Percentiles rank a stretch among this genome's conserved stretches.
phyloP scores from a whole-genome alignment of 352 stramenopile genomes.

The Phytophthora multivora region DNA sequence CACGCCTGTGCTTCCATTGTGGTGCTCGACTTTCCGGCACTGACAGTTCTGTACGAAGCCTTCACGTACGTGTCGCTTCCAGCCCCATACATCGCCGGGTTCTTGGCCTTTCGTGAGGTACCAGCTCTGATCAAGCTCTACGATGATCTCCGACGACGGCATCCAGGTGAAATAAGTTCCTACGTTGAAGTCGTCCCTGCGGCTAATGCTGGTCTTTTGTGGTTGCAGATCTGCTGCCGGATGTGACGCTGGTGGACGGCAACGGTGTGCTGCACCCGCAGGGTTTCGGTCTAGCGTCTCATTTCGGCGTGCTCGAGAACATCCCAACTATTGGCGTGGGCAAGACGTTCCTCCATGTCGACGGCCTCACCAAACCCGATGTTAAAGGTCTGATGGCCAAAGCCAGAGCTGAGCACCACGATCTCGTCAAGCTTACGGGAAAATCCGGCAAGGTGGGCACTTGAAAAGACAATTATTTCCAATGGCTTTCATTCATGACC shows the following conservation, averaged over 20 bases:
- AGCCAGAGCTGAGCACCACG: constrained; percentile 35
- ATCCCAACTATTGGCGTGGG: constrained; percentile 92
- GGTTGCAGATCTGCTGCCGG: constrained; percentile 62
- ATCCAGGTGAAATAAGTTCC: constrained; percentile 42
- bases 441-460: constrained; percentile 56
- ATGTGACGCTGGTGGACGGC: constrained; percentile 94
- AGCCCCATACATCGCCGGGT: constrained; percentile 80
- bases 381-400: constrained; percentile 60
- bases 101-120: constrained; percentile 83
- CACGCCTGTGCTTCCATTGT: constrained; percentile 84
- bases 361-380: constrained; percentile 79
- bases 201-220: neutral
- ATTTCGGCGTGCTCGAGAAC: constrained; percentile 90
- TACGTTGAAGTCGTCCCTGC: neutral
- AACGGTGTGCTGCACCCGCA: constrained; percentile 89
- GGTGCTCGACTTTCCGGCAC: constrained; percentile 69
- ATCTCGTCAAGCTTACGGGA: constrained; percentile 56
- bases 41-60: constrained; percentile 76
- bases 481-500: neutral
- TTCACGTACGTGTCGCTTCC: constrained; percentile 86
- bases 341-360: constrained; percentile 91
- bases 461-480: too few relatives aligned
- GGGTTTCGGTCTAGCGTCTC: constrained; percentile 92
- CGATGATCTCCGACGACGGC: constrained; percentile 52
- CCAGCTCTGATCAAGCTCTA: constrained; percentile 75